Evolutionary conservation across 345 rosid genomes (phyloP), one percentile per base, ranked within the genome.

Genomic region (Theobroma cacao): DNA sequence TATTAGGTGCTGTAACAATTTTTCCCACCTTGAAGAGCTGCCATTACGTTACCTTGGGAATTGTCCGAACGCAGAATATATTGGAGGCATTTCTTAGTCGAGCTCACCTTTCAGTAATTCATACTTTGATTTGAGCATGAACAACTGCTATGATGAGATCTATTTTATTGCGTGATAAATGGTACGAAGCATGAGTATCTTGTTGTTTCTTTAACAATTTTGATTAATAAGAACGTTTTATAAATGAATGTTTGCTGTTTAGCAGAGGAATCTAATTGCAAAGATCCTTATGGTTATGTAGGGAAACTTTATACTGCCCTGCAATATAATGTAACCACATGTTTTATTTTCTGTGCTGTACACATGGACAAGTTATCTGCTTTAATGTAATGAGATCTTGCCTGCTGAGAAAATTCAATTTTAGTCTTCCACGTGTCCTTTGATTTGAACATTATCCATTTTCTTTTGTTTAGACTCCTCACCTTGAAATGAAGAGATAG

Each of bases 1-100:
- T 94, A 91, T 86, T 94, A 87, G 87, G 24, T 22, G 9, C 17
- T n/a, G 20, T 26, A 26, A 13, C 64, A 60, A 11, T 60, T 15
- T 33, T 1, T 1, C 7, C 14, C 10, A 0, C 62, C 62, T 17
- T 28, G 15, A 30, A 30, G 38, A 28, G 65, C 38, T 61, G 36
- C 65, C 3, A 30, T 18, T 48, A 48, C n/a, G n/a, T 45, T 31
- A 59, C 63, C 63, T 58, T 26, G 15, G 31, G 62, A 56, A 56
- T 11, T 56, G 31, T 11, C 7, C 34, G 1, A 63, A 20, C 33
- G 33, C 5, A 34, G 26, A 63, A 33, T 62, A 31, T 62, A 5
- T 62, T 30, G n/a, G 22, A 63, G 45, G 69, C 69, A 64, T 64
- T 34, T 45, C 45, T 64, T 34, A 34, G 11, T 63, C 22, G 18